Conservation (phyloP, 2,329 filamentous ascomycete species). For the Colletotrichum sidae region DNA sequence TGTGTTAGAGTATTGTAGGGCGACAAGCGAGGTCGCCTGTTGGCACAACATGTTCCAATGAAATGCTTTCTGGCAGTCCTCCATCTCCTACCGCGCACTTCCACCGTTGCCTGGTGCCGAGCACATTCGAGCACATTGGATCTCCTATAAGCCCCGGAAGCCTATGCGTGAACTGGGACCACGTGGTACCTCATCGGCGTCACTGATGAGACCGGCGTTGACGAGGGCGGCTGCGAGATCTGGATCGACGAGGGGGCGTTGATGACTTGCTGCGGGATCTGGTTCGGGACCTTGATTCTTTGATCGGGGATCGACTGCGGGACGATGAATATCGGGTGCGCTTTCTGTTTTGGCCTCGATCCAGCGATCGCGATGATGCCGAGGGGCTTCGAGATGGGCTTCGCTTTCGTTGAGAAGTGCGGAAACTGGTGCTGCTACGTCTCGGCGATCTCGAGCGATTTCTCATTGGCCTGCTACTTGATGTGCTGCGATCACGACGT, state of each 20-base stretch:
- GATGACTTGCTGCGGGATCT: conserved; percentile 51
- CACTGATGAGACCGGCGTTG: conserved; percentile 41
- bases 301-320: conserved; percentile 58
- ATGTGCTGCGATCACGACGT: conserved; percentile 45
- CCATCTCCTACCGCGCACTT: too few species aligned
- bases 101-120: too few species aligned
- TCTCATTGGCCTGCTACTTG: conserved; percentile 46
- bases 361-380: conserved; percentile 52
- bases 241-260: conserved; percentile 46
- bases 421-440: conserved; percentile 41
- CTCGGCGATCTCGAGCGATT: conserved; percentile 55
- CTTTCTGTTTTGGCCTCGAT: conserved; percentile 57
- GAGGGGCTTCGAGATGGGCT: conserved; percentile 39
- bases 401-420: conserved; percentile 37
- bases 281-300: conserved; percentile 46
- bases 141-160: too few species aligned
- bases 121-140: too few species aligned
- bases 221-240: conserved; percentile 51
- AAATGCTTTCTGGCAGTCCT: too few species aligned
- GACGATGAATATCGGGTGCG: conserved; percentile 63
- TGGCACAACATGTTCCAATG: too few species aligned
- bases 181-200: too few species aligned
- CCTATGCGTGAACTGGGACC: too few species aligned
- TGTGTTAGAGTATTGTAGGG: too few species aligned
- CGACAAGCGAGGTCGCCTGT: too few species aligned